Base-by-base conservation (phyloP, 2,329 filamentous ascomycete genomes). In the Bertia moriformis region DNA sequence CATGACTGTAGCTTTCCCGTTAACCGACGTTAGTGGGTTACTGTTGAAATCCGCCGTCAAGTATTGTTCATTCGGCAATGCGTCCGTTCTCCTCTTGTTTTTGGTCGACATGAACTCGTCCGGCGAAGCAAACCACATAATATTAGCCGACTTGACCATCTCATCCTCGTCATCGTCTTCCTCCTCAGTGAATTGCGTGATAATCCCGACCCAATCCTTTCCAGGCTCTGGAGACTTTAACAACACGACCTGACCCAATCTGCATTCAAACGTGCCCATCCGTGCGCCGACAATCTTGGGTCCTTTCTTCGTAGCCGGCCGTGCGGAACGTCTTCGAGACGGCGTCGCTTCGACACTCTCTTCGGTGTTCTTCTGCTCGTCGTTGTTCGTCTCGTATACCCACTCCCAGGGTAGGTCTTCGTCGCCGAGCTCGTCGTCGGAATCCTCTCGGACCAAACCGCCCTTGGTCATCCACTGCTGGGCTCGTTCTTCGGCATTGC, bases 191-290 rank as follows among this genome's bases (percentile, higher is more conserved):
- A 98, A 94, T 33, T 84, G 78, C 50, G 80, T 82, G 39, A 95
- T 81, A 44, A 98, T 77, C 22, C 85, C 91, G 2, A 93, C 83
- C 88, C 91, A 98, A 10, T 87, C 83, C 50, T 93, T 86, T 46
- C 85, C 85, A 30, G 75, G 73, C 3, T 84, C 86, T 29, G 93
- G 85, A 1, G 88, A 85, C 57, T 93, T 93, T 40, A 98, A 67
- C 30, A 96, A 66, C 24, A 96, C 80, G 15, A 76, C 73, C 52
- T 98, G 87, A 35, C 91, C 91, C 27, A 94, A 56, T 40, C 63
- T 70, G 60, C 87, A 94, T 52, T 81, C 71, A 46, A 95, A 94
- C 12, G 57, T 66, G 18, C 87, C 88, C 69, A 87, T 87, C 18
- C 74, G 75, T 15, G 89, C 91, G 3, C 85, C 91, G 30, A 91